phyloP scores from a whole-genome alignment of 169 alveolate species.

The Plasmodium vinckei region DNA sequence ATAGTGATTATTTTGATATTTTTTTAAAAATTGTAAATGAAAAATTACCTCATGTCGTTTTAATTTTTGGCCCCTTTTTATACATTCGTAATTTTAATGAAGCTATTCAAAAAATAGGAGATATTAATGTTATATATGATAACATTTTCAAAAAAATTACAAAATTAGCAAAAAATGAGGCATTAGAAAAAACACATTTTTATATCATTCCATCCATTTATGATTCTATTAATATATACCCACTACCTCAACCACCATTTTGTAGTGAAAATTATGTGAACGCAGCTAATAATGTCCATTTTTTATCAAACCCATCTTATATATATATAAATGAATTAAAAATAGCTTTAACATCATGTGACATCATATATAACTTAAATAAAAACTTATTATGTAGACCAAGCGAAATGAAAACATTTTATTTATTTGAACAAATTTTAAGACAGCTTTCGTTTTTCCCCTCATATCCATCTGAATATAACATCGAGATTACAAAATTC shows the following conservation, averaged over 20 bases:
- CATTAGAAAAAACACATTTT: constrained; percentile 74
- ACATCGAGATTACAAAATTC: constrained; percentile 68
- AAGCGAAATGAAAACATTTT: constrained; percentile 55
- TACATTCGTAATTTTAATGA: constrained; percentile 75
- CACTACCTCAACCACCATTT: constrained; percentile 76
- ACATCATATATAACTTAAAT: constrained; percentile 48
- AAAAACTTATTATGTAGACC: constrained; percentile 71
- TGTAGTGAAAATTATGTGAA: constrained; percentile 45
- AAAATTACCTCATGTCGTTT: constrained; percentile 73
- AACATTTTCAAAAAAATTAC: constrained; percentile 61
- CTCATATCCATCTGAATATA: constrained; percentile 74
- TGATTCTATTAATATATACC: constrained; percentile 73
- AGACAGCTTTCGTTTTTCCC: constrained; percentile 75
- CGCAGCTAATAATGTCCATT: constrained; percentile 45
- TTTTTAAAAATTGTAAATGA: constrained; percentile 70
- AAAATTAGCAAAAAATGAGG: constrained; percentile 73
- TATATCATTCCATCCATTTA: constrained; percentile 70
- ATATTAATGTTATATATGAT: constrained; percentile 67
- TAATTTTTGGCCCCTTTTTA: constrained; percentile 77
- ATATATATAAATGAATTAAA: constrained; percentile 73
- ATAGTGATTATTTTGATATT: constrained; percentile 57
- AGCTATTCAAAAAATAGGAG: constrained; percentile 76
- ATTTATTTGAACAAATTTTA: constrained; percentile 67
- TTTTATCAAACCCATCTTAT: constrained; percentile 65
- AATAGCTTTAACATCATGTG: constrained; percentile 77